Conservation (phyloP, 1,139 yeast genomes). For the Hyphopichia fennica region DNA sequence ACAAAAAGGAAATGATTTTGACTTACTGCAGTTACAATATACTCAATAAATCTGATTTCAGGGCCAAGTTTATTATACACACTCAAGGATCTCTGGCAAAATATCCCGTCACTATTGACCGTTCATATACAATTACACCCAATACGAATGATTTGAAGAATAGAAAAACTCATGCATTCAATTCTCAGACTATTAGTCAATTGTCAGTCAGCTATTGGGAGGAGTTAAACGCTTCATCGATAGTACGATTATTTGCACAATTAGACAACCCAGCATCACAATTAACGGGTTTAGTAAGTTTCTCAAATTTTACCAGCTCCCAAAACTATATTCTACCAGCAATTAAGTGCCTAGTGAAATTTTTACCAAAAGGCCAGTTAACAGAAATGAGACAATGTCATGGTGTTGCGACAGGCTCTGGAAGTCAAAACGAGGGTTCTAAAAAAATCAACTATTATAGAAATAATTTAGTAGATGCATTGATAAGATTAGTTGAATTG, state of each 20-base stretch:
- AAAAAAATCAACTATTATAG: conserved; percentile 32
- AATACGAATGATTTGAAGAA: conserved; percentile 14
- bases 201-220: conserved; percentile 29
- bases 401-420: conserved; percentile 35
- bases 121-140: conserved; percentile 28
- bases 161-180: conserved; percentile 18
- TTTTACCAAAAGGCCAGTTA: conserved; percentile 27
- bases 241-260: conserved; percentile 31
- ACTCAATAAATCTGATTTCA: conserved; percentile 49
- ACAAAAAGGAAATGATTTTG: conserved; percentile 37
- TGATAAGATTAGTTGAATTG: conserved; percentile 24
- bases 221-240: conserved; percentile 36
- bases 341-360: conserved; percentile 20
- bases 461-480: conserved; percentile 33
- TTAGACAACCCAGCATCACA: conserved; percentile 37
- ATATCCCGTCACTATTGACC: conserved; percentile 26
- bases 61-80: conserved; percentile 33
- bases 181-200: conserved; percentile 19
- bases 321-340: conserved; percentile 15
- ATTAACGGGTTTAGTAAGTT: conserved; percentile 35
- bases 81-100: conserved; percentile 20
- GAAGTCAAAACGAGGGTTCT: conserved; percentile 20
- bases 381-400: conserved; percentile 26
- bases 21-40: conserved; percentile 53
- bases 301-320: conserved; percentile 20